These are phyloP conservation scores for Naegleria fowleri DNA, from an alignment of 208 protist species.

Conservation along the genomic window DNA sequence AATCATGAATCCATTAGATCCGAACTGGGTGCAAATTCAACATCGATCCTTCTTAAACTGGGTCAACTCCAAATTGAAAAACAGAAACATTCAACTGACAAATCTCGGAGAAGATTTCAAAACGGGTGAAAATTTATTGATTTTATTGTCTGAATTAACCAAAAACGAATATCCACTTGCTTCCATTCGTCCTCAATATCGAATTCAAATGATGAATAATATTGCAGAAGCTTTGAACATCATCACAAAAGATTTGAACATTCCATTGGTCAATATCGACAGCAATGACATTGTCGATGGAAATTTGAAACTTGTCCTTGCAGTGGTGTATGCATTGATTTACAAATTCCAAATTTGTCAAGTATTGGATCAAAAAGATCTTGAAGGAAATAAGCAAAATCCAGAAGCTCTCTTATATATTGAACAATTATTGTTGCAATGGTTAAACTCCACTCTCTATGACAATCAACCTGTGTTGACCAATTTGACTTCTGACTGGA, in stretches of 20 bases:
- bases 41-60: slow-evolving; percentile 4
- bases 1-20: neutral
- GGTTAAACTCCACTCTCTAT: neutral
- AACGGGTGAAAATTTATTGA: neutral
- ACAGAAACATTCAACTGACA: neutral
- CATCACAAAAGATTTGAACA: neutral
- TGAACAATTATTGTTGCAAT: neutral
- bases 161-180: neutral
- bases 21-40: neutral
- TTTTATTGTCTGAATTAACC: neutral
- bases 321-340: neutral
- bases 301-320: neutral
- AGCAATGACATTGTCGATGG: neutral
- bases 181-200: neutral
- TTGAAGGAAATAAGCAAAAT: neutral
- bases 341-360: neutral
- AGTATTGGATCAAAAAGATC: neutral
- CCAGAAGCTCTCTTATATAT: neutral
- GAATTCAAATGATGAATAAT: neutral
- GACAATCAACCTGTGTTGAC: neutral
- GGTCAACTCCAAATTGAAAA: neutral
- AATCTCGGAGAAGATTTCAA: neutral
- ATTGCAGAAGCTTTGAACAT: neutral
- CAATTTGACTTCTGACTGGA: neutral
- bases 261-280: neutral